Percentiles rank a stretch among this genome's conserved stretches.
These are phyloP conservation scores for Casaregolazyma suthepensis DNA, from an alignment of 1,139 yeast species.

Conservation along the genomic window DNA sequence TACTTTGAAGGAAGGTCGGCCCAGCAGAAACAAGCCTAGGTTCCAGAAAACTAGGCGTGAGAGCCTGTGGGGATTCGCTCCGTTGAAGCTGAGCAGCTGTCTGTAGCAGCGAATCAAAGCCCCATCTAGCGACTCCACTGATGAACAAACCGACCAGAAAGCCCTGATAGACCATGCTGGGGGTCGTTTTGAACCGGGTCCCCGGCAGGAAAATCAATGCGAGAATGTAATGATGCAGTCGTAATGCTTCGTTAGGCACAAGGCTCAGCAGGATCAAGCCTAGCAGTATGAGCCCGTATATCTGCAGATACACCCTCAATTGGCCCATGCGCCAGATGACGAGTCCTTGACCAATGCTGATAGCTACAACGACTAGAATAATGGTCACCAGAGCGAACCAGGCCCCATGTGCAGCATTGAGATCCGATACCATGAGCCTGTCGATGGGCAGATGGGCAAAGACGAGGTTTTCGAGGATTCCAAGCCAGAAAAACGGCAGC, in stretches of 20 bases:
- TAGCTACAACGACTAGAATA: constrained; percentile 37
- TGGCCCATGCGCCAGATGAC: constrained; percentile 77
- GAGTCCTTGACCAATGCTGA: constrained; percentile 70
- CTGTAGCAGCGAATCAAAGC: constrained; percentile 81
- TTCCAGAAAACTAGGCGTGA: neutral
- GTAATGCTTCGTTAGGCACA: constrained; percentile 64
- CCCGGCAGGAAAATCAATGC: constrained; percentile 81
- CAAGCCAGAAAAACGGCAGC: constrained; percentile 82
- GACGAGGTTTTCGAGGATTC: constrained; percentile 77
- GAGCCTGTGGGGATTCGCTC: constrained; percentile 56
- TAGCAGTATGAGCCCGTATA: constrained; percentile 46
- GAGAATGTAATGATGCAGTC: constrained; percentile 85
- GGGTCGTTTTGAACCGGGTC: constrained; percentile 54
- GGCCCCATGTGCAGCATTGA: constrained; percentile 73
- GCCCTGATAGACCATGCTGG: constrained; percentile 76
- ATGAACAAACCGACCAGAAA: constrained; percentile 71
- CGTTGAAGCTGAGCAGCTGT: constrained; percentile 62
- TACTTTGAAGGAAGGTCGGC: neutral
- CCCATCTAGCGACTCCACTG: constrained; percentile 91
- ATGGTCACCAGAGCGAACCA: constrained; percentile 55
- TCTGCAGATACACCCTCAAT: constrained; percentile 48
- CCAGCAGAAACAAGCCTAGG: neutral
- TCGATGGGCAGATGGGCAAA: constrained; percentile 87
- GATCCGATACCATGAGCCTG: constrained; percentile 64
- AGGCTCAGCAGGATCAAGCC: constrained; percentile 43